phyloP scores from a whole-genome alignment of 2,329 filamentous ascomycete species.

The Cordyceps cicadae region DNA sequence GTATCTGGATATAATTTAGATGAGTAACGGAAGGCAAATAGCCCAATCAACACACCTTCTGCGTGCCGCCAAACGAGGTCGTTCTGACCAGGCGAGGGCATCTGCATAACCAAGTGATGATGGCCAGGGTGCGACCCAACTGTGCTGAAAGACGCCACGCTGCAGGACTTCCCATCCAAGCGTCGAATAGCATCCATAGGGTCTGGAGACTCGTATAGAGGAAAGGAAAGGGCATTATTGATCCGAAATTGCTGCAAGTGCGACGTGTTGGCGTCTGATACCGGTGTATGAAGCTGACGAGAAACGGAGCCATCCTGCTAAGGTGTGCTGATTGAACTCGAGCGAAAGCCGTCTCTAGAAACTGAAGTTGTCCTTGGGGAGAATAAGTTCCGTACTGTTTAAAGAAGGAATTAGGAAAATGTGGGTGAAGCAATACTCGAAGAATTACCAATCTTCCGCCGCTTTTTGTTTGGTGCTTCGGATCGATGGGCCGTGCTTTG shows the following conservation, averaged over 20 bases:
- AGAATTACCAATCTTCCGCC: background rate
- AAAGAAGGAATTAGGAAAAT: background rate
- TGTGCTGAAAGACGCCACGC: conserved; percentile 1
- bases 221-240: background rate
- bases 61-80: background rate
- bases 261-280: background rate
- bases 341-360: background rate
- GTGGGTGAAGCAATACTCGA: background rate
- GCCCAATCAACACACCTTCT: background rate
- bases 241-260: background rate
- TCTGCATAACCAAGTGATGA: conserved; percentile 13
- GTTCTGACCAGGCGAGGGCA: background rate
- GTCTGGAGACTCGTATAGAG: background rate
- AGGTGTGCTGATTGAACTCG: background rate
- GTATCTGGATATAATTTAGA: background rate
- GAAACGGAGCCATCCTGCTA: conserved; percentile 12
- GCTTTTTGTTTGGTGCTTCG: background rate
- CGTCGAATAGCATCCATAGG: background rate
- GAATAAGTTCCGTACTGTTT: background rate
- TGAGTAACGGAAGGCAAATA: no score
- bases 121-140: conserved; percentile 8
- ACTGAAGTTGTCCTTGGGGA: background rate
- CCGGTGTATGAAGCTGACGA: conserved; percentile 1
- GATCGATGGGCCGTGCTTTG: background rate
- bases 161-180: conserved; percentile 3